Percentiles rank a stretch among this genome's conserved stretches.
These are phyloP conservation scores for Lavandula angustifolia DNA, from an alignment of 257 asterid genomes.

Conservation along the genomic window DNA sequence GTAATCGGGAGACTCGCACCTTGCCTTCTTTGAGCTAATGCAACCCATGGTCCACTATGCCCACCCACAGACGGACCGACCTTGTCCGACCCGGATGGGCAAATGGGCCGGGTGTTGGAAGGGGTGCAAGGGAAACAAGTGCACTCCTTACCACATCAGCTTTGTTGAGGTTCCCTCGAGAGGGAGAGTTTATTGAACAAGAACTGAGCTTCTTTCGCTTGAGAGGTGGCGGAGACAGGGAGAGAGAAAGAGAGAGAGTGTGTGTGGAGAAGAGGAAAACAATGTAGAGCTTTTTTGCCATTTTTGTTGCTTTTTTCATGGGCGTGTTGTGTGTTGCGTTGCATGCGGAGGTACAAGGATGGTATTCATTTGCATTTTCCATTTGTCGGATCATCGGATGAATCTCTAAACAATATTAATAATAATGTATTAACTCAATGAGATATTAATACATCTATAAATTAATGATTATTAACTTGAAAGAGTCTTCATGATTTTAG, in stretches of 20 bases:
- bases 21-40: conserved; percentile 73
- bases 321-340: conserved; percentile 34
- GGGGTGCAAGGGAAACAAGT: conserved; percentile 19
- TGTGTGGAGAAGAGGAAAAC: conserved; percentile 19
- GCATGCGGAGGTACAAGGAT: conserved; percentile 38
- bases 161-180: conserved; percentile 27
- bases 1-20: conserved; percentile 41
- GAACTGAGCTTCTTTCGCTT: conserved; percentile 2
- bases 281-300: conserved; percentile 15
- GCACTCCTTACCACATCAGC: conserved; percentile 47
- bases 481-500: no score
- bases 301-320: conserved; percentile 23
- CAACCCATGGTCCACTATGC: conserved; percentile 95
- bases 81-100: conserved; percentile 46
- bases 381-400: conserved; percentile 13
- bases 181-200: conserved; percentile 7
- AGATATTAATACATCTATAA: no score
- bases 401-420: no score
- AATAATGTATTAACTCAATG: no score
- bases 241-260: conserved; percentile 1
- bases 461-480: no score
- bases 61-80: conserved; percentile 58
- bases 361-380: conserved; percentile 24
- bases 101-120: conserved; percentile 39
- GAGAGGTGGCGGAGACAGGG: conserved; percentile 30